These are phyloP conservation scores for Xylaria nigripes DNA, from an alignment of 495 filamentous ascomycete species.

Conservation along the genomic window DNA sequence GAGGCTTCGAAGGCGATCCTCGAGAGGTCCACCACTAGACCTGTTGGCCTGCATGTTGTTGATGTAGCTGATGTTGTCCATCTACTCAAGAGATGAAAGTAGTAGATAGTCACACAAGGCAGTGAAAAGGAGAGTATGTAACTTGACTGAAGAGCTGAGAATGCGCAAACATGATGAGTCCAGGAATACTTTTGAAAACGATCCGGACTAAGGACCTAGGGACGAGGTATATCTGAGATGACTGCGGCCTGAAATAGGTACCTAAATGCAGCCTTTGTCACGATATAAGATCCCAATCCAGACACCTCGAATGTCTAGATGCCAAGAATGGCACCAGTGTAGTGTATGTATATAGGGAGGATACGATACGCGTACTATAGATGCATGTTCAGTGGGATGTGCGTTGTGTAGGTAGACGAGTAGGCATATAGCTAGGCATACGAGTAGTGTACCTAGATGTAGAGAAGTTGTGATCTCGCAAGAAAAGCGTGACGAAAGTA, in stretches of 20 bases:
- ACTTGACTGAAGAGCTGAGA: neutral
- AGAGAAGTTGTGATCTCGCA: no score
- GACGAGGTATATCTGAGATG: no score
- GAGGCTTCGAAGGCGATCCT: constrained; percentile 35
- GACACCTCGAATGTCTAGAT: neutral
- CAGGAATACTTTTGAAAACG: neutral
- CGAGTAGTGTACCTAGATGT: neutral
- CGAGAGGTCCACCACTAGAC: constrained; percentile 21
- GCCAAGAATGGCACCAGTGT: no score
- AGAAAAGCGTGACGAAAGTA: neutral
- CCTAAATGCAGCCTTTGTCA: no score
- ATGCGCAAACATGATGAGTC: neutral
- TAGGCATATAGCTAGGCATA: neutral
- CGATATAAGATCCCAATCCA: neutral
- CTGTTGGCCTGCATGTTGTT: constrained; percentile 21
- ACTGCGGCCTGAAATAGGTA: no score
- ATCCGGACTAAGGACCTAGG: neutral
- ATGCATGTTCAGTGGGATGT: neutral
- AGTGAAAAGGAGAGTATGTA: neutral
- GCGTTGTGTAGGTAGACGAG: neutral
- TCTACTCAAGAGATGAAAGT: neutral
- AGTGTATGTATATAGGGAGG: no score
- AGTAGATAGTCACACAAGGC: neutral
- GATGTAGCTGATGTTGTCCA: neutral
- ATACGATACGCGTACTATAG: neutral